Percentiles rank a stretch among this genome's conserved stretches.
phyloP scores from a whole-genome alignment of 2,329 filamentous ascomycete genomes.

The Claviceps sp. region DNA sequence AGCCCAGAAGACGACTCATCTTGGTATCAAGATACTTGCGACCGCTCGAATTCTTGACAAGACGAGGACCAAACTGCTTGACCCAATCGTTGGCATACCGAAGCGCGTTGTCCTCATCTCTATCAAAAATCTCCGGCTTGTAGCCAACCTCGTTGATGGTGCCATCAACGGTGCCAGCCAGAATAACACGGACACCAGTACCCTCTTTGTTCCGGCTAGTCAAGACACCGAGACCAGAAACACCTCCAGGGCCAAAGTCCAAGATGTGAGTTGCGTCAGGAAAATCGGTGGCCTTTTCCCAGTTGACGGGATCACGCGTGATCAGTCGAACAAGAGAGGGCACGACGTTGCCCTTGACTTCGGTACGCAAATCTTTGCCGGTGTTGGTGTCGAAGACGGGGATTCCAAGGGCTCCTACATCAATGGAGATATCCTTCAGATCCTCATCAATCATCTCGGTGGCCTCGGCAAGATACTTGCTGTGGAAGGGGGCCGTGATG shows the following conservation, averaged over 20 bases:
- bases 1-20: conserved; percentile 75
- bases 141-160: conserved; percentile 86
- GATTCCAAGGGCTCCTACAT: conserved; percentile 60
- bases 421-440: conserved; percentile 67
- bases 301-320: conserved; percentile 85
- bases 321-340: conserved; percentile 83
- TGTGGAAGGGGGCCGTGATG: conserved; percentile 97
- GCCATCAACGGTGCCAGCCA: conserved; percentile 86
- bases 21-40: conserved; percentile 93
- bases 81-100: conserved; percentile 97
- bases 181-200: conserved; percentile 88
- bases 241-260: conserved; percentile 92
- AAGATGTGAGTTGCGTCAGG: conserved; percentile 83
- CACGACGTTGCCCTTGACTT: conserved; percentile 65
- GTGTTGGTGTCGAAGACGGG: conserved; percentile 84
- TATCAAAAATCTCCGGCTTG: conserved; percentile 94
- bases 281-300: conserved; percentile 91
- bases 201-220: conserved; percentile 99
- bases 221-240: conserved; percentile 87
- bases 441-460: conserved; percentile 76
- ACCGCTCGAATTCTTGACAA: conserved; percentile 79
- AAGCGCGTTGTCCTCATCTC: conserved; percentile 86
- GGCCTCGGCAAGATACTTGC: conserved; percentile 76
- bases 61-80: conserved; percentile 84
- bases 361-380: conserved; percentile 66